These are phyloP conservation scores for Gossypium herbaceum DNA, from an alignment of 345 rosid species.

Conservation along the genomic window DNA sequence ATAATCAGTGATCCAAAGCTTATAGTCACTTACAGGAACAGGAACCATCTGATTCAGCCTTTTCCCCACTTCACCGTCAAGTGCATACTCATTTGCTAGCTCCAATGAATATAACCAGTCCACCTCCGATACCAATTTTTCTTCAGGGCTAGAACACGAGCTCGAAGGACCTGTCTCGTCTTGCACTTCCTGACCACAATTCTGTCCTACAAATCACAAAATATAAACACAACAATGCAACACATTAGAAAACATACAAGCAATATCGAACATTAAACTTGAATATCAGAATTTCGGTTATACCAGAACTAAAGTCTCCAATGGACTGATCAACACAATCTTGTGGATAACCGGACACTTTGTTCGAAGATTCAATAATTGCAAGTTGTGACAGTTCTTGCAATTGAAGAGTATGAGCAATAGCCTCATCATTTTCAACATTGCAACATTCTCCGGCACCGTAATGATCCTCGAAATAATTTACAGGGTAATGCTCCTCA, in stretches of 20 bases:
- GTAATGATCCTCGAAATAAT: slow-evolving; percentile 35
- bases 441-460: slow-evolving; percentile 27
- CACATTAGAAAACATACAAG: neutral
- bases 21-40: slow-evolving; percentile 52
- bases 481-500: slow-evolving; percentile 35
- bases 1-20: neutral
- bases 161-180: slow-evolving; percentile 40
- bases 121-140: slow-evolving; percentile 29
- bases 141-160: slow-evolving; percentile 50
- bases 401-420: slow-evolving; percentile 54
- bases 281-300: neutral
- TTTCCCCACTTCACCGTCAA: slow-evolving; percentile 55
- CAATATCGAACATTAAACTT: neutral
- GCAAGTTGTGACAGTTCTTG: slow-evolving; percentile 56
- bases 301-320: slow-evolving; percentile 43
- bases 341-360: slow-evolving; percentile 24
- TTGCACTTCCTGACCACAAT: slow-evolving; percentile 37
- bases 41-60: slow-evolving; percentile 64
- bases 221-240: neutral
- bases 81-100: slow-evolving; percentile 39
- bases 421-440: slow-evolving; percentile 49
- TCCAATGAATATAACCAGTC: slow-evolving; percentile 44
- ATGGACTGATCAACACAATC: slow-evolving; percentile 39
- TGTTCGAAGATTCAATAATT: slow-evolving; percentile 31
- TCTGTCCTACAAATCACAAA: slow-evolving; percentile 25